Evolutionary conservation across 2,329 filamentous ascomycete genomes (phyloP).

Genomic region (Cladophialophora chaetospira): DNA sequence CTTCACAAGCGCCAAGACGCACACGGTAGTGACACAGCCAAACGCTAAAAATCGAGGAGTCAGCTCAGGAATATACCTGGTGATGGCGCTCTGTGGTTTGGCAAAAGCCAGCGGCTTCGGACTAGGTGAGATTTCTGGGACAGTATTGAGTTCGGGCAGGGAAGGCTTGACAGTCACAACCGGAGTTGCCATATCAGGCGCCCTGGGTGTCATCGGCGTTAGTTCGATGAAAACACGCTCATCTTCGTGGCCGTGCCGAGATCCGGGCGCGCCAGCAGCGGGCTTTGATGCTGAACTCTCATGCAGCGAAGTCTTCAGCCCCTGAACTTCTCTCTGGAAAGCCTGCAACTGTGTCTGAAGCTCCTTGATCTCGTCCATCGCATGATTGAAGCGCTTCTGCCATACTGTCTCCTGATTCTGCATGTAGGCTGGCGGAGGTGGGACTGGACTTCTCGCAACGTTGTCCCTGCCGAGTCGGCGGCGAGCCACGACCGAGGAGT

Average conservation of each 20-base stretch:
- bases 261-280: background rate
- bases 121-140: background rate
- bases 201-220: background rate
- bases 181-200: background rate
- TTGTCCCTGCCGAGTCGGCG: slow-evolving; percentile 3
- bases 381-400: slow-evolving; percentile 26
- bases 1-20: slow-evolving; percentile 4
- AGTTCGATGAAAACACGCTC: background rate
- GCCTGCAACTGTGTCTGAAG: slow-evolving; percentile 23
- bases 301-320: background rate
- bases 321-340: slow-evolving; percentile 16
- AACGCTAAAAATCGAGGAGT: slow-evolving; percentile 4
- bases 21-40: slow-evolving; percentile 14
- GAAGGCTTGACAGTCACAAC: background rate
- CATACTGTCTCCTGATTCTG: slow-evolving; percentile 16
- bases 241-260: background rate
- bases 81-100: slow-evolving; percentile 3
- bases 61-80: slow-evolving; percentile 5
- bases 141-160: background rate
- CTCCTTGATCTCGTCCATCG: slow-evolving; percentile 28
- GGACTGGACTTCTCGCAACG: slow-evolving; percentile 2
- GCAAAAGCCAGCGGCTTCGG: slow-evolving; percentile 6
- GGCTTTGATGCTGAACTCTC: background rate
- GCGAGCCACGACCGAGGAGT: slow-evolving; percentile 8
- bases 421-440: slow-evolving; percentile 12